phyloP scores from a whole-genome alignment of 2,329 filamentous ascomycete genomes.

The Stagonosporopsis rhizophila region DNA sequence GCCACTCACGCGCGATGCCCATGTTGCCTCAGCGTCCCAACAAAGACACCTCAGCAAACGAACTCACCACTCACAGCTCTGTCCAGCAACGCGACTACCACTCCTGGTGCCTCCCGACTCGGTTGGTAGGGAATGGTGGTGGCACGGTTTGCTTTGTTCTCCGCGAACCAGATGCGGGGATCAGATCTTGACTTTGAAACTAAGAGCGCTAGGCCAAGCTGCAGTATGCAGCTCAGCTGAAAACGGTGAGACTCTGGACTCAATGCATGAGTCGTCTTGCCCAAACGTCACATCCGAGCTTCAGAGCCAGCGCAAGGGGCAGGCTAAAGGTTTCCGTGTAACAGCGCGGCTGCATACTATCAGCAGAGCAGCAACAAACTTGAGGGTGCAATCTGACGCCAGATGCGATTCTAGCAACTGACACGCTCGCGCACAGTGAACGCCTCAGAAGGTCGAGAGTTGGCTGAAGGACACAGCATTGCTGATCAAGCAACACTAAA shows the following conservation, averaged over 20 bases:
- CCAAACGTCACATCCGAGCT: not conserved
- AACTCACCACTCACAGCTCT: slow-evolving; percentile 7
- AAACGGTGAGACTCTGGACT: slow-evolving; percentile 9
- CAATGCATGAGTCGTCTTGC: not conserved
- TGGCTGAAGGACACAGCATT: not conserved
- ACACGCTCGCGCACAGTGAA: not conserved
- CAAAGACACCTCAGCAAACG: slow-evolving; percentile 13
- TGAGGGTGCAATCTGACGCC: too few relatives aligned
- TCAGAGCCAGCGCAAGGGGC: not conserved
- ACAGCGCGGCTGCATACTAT: slow-evolving; percentile 1
- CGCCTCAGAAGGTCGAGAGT: not conserved
- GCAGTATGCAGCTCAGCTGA: slow-evolving; percentile 14
- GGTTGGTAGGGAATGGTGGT: slow-evolving; percentile 3
- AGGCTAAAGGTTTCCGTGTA: not conserved
- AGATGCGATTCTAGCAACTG: not conserved
- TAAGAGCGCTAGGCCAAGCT: slow-evolving; percentile 8
- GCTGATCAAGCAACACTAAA: not conserved
- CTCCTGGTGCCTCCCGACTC: slow-evolving; percentile 5
- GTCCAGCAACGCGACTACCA: not conserved
- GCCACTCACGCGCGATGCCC: slow-evolving; percentile 2
- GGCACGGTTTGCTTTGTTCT: slow-evolving; percentile 6
- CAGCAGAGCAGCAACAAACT: not conserved
- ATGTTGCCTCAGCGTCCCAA: slow-evolving; percentile 3
- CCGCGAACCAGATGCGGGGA: slow-evolving; percentile 14
- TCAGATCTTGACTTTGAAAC: slow-evolving; percentile 4